phyloP scores from a whole-genome alignment of 2,329 filamentous ascomycete species.

The Sporothrix brunneoviolacea region DNA sequence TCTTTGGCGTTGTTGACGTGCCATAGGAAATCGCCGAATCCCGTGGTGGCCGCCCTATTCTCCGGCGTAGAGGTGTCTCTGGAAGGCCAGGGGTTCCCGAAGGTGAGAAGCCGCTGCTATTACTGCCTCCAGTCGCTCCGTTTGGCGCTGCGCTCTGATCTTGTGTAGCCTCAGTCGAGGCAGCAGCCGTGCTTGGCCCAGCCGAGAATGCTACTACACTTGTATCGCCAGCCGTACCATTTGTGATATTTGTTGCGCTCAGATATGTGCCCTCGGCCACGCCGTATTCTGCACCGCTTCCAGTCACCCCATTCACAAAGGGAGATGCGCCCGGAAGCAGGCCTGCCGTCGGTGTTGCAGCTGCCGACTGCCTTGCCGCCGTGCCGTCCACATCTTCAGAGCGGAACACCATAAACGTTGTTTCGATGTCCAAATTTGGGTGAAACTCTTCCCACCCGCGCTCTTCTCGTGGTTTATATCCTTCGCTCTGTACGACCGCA shows the following conservation, averaged over 20 bases:
- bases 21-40: conserved; percentile 49
- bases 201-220: not conserved
- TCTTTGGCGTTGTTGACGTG: conserved; percentile 40
- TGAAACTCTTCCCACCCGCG: conserved; percentile 98
- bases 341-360: conserved; percentile 21
- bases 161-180: not conserved
- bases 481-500: conserved; percentile 82
- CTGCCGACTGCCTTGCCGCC: conserved; percentile 35
- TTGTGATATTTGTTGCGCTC: not conserved
- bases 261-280: not conserved
- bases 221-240: not conserved
- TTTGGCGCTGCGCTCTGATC: not conserved
- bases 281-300: no score
- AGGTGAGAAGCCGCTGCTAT: not conserved
- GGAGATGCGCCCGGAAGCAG: not conserved
- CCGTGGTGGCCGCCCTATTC: conserved; percentile 39
- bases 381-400: conserved; percentile 81
- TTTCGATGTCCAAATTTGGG: conserved; percentile 85
- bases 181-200: not conserved
- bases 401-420: conserved; percentile 67
- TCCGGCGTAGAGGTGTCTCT: conserved; percentile 26
- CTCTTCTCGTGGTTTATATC: conserved; percentile 95
- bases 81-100: not conserved
- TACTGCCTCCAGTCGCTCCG: not conserved
- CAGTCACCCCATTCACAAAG: not conserved